These are phyloP conservation scores for Coemansia erecta DNA, from an alignment of 192 early-diverging fungal species.

Conservation along the genomic window DNA sequence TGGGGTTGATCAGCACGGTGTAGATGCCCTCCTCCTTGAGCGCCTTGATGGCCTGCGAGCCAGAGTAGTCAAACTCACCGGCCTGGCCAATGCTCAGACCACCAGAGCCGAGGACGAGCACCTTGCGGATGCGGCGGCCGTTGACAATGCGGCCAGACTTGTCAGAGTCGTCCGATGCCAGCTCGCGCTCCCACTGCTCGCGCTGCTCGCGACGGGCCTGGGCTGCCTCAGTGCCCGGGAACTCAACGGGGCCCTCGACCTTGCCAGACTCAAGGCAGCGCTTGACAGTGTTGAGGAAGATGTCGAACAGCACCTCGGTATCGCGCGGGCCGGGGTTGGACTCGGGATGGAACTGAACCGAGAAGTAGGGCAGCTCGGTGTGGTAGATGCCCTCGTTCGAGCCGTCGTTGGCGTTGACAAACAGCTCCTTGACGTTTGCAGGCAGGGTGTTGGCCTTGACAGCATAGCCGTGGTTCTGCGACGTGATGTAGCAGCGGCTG, in stretches of 20 bases:
- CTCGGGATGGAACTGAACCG: conserved; percentile 99
- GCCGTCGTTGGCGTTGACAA: conserved; percentile 98
- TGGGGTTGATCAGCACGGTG: conserved; percentile 98
- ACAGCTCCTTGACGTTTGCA: conserved; percentile 69
- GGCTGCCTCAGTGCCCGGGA: conserved; percentile 59
- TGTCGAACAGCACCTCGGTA: conserved; percentile 96
- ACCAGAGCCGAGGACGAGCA: conserved; percentile 93
- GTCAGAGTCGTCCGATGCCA: conserved; percentile 37
- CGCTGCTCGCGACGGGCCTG: conserved; percentile 32
- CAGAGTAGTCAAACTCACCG: conserved; percentile 99
- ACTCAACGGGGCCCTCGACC: conserved; percentile 68
- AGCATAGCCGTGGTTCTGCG: conserved; percentile 98
- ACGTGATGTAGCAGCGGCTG: conserved; percentile 97
- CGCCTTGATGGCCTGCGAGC: conserved; percentile 96
- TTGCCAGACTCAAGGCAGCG: conserved; percentile 66
- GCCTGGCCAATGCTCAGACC: conserved; percentile 98
- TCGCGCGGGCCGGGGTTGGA: conserved; percentile 94
- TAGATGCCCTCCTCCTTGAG: conserved; percentile 95
- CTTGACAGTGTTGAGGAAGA: conserved; percentile 78
- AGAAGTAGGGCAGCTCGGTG: conserved; percentile 86
- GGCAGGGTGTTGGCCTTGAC: conserved; percentile 82
- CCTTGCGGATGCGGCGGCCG: conserved; percentile 79
- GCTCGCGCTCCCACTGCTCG: conserved; percentile 48
- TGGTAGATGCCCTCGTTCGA: conserved; percentile 99
- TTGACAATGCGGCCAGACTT: conserved; percentile 52